Evolutionary conservation across 495 filamentous ascomycete genomes (phyloP), one percentile per base, ranked within the genome.

Genomic region (Podospora bellae-mahoneyi): DNA sequence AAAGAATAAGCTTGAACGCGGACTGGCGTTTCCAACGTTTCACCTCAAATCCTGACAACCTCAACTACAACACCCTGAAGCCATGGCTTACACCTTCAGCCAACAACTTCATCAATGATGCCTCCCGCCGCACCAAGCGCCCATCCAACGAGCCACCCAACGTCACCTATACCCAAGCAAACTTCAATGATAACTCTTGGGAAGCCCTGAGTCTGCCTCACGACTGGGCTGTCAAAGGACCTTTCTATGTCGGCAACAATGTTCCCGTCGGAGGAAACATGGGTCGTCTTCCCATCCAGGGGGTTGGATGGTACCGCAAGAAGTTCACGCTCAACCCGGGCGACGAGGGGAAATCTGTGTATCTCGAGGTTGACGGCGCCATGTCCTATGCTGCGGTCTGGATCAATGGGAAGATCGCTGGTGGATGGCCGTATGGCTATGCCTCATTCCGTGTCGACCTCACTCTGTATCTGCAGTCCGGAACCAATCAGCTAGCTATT

Each of bases 251-350:
- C 2, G 72, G 71, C 2, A 32, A 63, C 18, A 64, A 72, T 60
- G 72, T 85, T 4, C 77, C 77, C 5, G 83, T 85, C 69, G 83
- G 83, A 57, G 87, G 83, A 10, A 80, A 81, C 13, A 88, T 84
- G 79, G 89, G 86, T 4, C 77, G 89, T 1, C 75, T 91, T 28
- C 82, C 81, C n/a, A 69, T 70, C 6, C 75, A 82, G 23, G 83
- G 83, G 13, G 77, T 83, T 16, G 81, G 81, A 7, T 85, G 82
- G 81, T 85, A 84, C 60, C 80, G 83, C n/a, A 76, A 75, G 28
- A 82, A 74, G 0, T 27, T 85, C 19, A 71, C 71, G 0, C 67
- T 79, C 16, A 58, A 62, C 5, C 16, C 67, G 2, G 66, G 64
- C 2, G 81, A 82, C 61, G 53, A 54, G n/a, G 75, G 65, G 18